phyloP scores from a whole-genome alignment of 352 stramenopile species.

The Globisporangium barbulae region DNA sequence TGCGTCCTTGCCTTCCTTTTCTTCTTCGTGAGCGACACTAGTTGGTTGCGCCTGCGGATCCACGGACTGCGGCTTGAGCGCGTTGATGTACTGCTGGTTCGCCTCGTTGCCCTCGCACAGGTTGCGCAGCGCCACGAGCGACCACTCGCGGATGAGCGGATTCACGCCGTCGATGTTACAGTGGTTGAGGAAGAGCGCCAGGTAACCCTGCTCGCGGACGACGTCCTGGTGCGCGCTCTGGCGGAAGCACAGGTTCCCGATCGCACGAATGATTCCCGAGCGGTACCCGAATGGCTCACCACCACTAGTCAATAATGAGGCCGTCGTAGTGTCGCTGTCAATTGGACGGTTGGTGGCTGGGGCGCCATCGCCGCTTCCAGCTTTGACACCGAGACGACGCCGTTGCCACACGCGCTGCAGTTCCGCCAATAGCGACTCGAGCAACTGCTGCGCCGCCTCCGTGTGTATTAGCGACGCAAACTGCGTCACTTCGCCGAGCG shows the following conservation, averaged over 20 bases:
- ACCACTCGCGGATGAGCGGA: slow-evolving; percentile 88
- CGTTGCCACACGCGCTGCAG: slow-evolving; percentile 57
- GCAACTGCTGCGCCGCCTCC: slow-evolving; percentile 18
- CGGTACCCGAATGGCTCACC: slow-evolving; percentile 68
- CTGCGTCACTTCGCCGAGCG: slow-evolving; percentile 59
- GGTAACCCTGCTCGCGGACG: slow-evolving; percentile 64
- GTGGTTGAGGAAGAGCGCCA: slow-evolving; percentile 86
- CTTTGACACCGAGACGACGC: slow-evolving; percentile 22
- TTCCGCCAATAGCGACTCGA: slow-evolving; percentile 51
- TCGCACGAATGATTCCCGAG: slow-evolving; percentile 70
- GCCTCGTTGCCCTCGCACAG: slow-evolving; percentile 83
- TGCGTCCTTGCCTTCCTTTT: not conserved
- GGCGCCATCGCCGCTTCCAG: not conserved
- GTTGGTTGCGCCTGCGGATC: slow-evolving; percentile 14
- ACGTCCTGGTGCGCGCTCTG: slow-evolving; percentile 67
- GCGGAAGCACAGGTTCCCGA: slow-evolving; percentile 83
- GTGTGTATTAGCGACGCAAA: slow-evolving; percentile 3
- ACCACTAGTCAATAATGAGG: not conserved
- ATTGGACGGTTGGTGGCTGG: slow-evolving; percentile 20
- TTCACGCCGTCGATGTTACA: slow-evolving; percentile 89
- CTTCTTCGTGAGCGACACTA: not conserved
- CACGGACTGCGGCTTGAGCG: slow-evolving; percentile 57
- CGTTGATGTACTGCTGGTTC: slow-evolving; percentile 66
- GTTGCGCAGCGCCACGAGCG: slow-evolving; percentile 85
- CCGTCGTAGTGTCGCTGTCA: slow-evolving; percentile 3